A percentile compares a stretch with the other conserved stretches of the same genome.
Evolutionary conservation across 805 yeast species (phyloP).

Genomic region (Zygoascus bituminiphila): DNA sequence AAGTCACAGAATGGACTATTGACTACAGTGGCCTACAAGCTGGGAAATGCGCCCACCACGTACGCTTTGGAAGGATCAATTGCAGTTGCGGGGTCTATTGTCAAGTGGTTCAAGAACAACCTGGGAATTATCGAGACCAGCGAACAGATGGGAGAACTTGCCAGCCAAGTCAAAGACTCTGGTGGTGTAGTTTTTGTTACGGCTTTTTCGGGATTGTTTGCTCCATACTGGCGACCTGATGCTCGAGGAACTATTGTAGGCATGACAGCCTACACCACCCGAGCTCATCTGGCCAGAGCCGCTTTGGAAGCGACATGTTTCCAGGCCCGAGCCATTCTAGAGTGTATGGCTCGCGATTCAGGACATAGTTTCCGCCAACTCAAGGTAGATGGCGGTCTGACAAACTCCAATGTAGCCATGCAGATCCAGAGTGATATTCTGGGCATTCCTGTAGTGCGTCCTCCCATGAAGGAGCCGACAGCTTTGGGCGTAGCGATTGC

Average conservation of each 20-base stretch:
- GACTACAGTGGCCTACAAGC: constrained; percentile 88
- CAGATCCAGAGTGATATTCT: constrained; percentile 89
- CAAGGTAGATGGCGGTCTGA: constrained; percentile 91
- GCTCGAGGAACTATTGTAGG: constrained; percentile 93
- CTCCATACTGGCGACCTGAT: constrained; percentile 93
- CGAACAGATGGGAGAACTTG: constrained; percentile 84
- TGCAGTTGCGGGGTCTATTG: constrained; percentile 91
- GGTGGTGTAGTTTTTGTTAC: constrained; percentile 95
- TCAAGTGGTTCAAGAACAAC: constrained; percentile 91
- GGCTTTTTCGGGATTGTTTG: constrained; percentile 87
- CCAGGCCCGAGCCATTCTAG: constrained; percentile 84
- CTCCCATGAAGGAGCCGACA: constrained; percentile 81
- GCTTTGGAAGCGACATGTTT: constrained; percentile 92
- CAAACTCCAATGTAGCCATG: constrained; percentile 82
- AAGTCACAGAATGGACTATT: constrained; percentile 72
- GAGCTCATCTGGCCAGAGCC: constrained; percentile 87
- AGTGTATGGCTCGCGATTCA: constrained; percentile 83
- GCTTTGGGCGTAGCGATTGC: constrained; percentile 96
- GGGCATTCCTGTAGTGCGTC: constrained; percentile 78
- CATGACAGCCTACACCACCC: constrained; percentile 84
- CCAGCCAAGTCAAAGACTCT: constrained; percentile 67
- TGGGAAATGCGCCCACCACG: constrained; percentile 61
- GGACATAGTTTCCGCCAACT: constrained; percentile 44
- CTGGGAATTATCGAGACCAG: constrained; percentile 73
- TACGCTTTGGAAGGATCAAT: constrained; percentile 93